Percentiles rank a stretch among this genome's conserved stretches.
Conservation (phyloP, 495 filamentous ascomycete species). For the Penicillium bovifimosum region DNA sequence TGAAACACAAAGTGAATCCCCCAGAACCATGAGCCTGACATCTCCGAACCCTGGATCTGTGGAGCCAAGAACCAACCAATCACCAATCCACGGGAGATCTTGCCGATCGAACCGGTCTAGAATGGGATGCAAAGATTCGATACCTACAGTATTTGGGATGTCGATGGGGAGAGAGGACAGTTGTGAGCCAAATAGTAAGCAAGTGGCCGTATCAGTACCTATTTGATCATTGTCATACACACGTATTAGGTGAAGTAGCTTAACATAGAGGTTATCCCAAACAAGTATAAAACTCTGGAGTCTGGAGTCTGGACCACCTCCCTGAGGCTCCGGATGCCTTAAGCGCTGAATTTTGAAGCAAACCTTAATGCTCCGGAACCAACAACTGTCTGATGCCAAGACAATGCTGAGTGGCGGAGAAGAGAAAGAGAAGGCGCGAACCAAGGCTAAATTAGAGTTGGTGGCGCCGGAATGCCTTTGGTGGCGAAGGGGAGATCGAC, state of each 20-base stretch:
- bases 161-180: background rate
- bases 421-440: background rate
- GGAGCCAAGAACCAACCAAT: background rate
- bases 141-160: no score
- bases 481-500: background rate
- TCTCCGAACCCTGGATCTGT: slow-evolving; percentile 1
- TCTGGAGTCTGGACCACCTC: no score
- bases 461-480: background rate
- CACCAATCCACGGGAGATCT: background rate
- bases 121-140: background rate
- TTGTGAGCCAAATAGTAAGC: no score
- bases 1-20: slow-evolving; percentile 1
- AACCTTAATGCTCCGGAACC: slow-evolving; percentile 2
- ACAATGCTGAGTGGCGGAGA: background rate
- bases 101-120: background rate
- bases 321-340: background rate
- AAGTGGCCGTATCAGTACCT: no score
- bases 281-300: no score
- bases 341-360: slow-evolving; percentile 1
- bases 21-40: slow-evolving; percentile 2
- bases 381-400: background rate
- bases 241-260: no score
- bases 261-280: no score
- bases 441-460: background rate
- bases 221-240: no score